A percentile compares a stretch with the other conserved stretches of the same genome.
Conservation (phyloP, 192 early-diverging fungal species). For the Entomortierella beljakovae region DNA sequence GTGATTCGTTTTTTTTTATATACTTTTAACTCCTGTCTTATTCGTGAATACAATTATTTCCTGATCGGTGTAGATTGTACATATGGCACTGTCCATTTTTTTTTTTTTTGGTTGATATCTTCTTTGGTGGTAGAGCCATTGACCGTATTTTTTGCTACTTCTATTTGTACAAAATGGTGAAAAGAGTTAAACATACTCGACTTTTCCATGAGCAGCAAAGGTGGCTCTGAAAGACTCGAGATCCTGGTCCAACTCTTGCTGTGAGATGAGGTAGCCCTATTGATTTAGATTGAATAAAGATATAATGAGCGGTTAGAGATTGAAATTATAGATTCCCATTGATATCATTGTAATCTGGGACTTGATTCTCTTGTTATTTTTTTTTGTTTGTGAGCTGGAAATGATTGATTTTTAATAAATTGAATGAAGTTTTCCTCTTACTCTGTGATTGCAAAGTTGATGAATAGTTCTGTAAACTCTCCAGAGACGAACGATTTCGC, state of each 20-base stretch:
- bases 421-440: slow-evolving; percentile 32
- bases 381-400: background rate
- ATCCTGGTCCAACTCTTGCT: slow-evolving; percentile 83
- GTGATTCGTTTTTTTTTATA: no score
- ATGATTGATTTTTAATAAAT: background rate
- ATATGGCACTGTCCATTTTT: no score
- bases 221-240: slow-evolving; percentile 81
- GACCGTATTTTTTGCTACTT: no score
- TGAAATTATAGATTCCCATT: background rate
- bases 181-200: slow-evolving; percentile 84
- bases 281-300: background rate
- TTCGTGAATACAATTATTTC: no score
- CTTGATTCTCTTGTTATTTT: background rate
- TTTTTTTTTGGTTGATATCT: no score
- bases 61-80: no score
- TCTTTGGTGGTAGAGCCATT: no score
- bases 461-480: slow-evolving; percentile 90
- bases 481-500: slow-evolving; percentile 80
- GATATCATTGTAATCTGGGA: background rate
- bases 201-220: slow-evolving; percentile 75
- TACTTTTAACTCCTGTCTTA: no score
- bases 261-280: slow-evolving; percentile 88
- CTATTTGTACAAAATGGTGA: no score
- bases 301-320: background rate
- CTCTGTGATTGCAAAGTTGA: slow-evolving; percentile 90